A percentile compares a stretch with the other conserved stretches of the same genome.
phyloP scores from a whole-genome alignment of 495 filamentous ascomycete genomes.

The Penicilliopsis zonata region DNA sequence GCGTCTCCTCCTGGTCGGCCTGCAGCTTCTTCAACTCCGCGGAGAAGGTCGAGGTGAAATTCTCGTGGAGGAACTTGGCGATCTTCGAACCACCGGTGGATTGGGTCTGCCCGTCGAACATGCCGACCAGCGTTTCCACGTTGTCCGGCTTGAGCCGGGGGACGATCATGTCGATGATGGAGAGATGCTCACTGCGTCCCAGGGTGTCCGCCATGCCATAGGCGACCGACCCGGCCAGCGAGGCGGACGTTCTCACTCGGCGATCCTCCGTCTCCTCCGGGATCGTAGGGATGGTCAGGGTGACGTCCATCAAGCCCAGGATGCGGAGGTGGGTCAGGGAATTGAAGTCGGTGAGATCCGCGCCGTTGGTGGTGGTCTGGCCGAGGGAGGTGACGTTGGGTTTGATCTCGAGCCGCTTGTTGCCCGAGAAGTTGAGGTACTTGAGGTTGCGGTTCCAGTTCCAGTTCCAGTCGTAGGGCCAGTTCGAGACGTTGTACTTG shows the following conservation, averaged over 20 bases:
- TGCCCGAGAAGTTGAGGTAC: slow-evolving; percentile 93
- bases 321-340: slow-evolving; percentile 76
- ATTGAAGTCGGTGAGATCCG: slow-evolving; percentile 84
- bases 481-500: slow-evolving; percentile 98
- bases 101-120: slow-evolving; percentile 87
- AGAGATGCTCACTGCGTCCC: slow-evolving; percentile 84
- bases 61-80: slow-evolving; percentile 91
- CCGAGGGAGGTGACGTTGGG: slow-evolving; percentile 48
- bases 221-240: slow-evolving; percentile 69
- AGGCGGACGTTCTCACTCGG: slow-evolving; percentile 90
- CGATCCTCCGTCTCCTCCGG: slow-evolving; percentile 93
- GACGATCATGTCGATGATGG: slow-evolving; percentile 95
- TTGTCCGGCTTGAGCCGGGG: slow-evolving; percentile 87
- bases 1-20: slow-evolving; percentile 45
- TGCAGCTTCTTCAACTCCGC: slow-evolving; percentile 61
- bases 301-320: slow-evolving; percentile 96
- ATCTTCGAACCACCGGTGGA: slow-evolving; percentile 85
- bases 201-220: slow-evolving; percentile 99
- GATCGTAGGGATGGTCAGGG: slow-evolving; percentile 79
- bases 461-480: slow-evolving; percentile 99
- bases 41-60: slow-evolving; percentile 73
- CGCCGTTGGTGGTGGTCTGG: slow-evolving; percentile 37
- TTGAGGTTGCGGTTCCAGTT: slow-evolving; percentile 92
- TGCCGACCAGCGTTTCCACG: slow-evolving; percentile 76
- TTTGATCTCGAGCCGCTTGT: slow-evolving; percentile 96